These are phyloP conservation scores for Ogataea nonfermentans DNA, from an alignment of 805 yeast genomes.

Conservation along the genomic window DNA sequence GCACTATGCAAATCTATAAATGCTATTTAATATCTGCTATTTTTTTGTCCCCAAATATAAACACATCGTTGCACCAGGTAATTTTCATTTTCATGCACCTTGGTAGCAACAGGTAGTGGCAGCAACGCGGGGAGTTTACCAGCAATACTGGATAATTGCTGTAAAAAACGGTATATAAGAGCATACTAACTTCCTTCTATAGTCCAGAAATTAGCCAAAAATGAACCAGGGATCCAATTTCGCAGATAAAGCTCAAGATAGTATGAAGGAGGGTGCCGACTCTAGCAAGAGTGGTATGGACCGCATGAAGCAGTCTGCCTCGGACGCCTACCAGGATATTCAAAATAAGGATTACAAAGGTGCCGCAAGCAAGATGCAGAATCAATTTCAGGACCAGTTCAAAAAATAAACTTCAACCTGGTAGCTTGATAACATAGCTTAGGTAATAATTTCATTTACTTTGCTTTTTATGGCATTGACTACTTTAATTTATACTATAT, in stretches of 20 bases:
- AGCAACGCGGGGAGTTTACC: no score
- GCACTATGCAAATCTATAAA: no score
- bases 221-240: constrained; percentile 56
- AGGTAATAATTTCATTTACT: not conserved
- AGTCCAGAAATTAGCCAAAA: not conserved
- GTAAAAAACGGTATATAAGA: no score
- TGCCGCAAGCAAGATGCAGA: no score
- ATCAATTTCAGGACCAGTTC: constrained; percentile 61
- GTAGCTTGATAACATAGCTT: constrained; percentile 33
- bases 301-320: constrained; percentile 67
- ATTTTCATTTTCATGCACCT: no score
- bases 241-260: constrained; percentile 64
- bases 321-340: constrained; percentile 63
- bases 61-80: no score
- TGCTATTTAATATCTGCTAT: no score
- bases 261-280: constrained; percentile 57
- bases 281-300: constrained; percentile 61
- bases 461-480: constrained; percentile 1
- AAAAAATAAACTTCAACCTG: constrained; percentile 35
- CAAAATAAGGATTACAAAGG: constrained; percentile 72
- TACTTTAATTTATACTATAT: constrained; percentile 27
- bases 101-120: no score
- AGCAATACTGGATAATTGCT: no score
- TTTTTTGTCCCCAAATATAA: no score
- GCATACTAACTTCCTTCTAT: no score